phyloP scores from a whole-genome alignment of 2,329 filamentous ascomycete species.

The Hymenoscyphus occultus region DNA sequence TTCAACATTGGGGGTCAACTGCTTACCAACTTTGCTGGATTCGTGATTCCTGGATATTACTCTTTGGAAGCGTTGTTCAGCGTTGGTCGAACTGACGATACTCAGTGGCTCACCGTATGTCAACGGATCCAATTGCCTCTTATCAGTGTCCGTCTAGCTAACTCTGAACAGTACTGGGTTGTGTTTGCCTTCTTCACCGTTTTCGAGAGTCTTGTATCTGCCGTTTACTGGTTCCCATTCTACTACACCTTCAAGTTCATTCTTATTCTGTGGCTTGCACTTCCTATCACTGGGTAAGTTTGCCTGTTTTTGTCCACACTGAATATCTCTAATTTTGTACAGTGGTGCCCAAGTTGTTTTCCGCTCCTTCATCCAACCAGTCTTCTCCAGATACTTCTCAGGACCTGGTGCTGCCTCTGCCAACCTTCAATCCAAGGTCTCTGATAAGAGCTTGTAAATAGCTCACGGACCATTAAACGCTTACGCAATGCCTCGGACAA shows the following conservation, averaged over 20 bases:
- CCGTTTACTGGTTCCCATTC: constrained; percentile 95
- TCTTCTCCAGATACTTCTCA: constrained; percentile 88
- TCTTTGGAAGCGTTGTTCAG: constrained; percentile 76
- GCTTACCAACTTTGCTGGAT: constrained; percentile 82
- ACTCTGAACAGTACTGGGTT: constrained; percentile 70
- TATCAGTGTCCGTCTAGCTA: constrained; percentile 13
- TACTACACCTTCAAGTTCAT: constrained; percentile 99
- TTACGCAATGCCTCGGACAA: constrained; percentile 13
- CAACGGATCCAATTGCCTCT: constrained; percentile 8
- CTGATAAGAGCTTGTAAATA: constrained; percentile 63
- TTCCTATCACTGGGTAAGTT: constrained; percentile 86
- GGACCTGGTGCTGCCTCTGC: constrained; percentile 67
- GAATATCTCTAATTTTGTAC: constrained; percentile 19
- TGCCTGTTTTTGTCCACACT: background rate
- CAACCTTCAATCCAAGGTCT: constrained; percentile 32
- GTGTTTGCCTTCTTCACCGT: constrained; percentile 82
- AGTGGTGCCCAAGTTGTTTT: constrained; percentile 96
- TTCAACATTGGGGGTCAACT: constrained; percentile 90
- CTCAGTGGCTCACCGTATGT: constrained; percentile 73
- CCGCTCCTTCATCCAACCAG: constrained; percentile 89
- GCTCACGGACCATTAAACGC: background rate
- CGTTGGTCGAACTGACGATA: constrained; percentile 69
- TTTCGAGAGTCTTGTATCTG: constrained; percentile 76
- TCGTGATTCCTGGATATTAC: constrained; percentile 81
- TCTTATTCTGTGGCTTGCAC: constrained; percentile 94